Conservation (phyloP, 345 rosid species). For the Turnera subulata region DNA sequence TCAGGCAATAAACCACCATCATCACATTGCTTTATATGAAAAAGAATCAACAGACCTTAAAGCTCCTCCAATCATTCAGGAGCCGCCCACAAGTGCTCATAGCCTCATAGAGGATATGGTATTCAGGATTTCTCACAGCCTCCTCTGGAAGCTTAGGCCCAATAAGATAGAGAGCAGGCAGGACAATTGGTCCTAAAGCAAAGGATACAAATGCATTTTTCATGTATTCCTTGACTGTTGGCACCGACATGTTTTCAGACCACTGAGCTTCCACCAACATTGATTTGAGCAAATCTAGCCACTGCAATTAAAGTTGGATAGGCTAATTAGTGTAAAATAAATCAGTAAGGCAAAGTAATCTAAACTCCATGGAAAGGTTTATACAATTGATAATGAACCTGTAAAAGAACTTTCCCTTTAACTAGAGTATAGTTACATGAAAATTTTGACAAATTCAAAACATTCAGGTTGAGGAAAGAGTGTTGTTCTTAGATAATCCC, state of each 20-base stretch:
- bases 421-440: too few relatives aligned
- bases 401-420: too few relatives aligned
- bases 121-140: slow-evolving; percentile 35
- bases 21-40: not conserved
- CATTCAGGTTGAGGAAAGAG: too few relatives aligned
- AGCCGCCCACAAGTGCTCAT: slow-evolving; percentile 87
- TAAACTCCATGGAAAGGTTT: too few relatives aligned
- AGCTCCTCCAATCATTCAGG: slow-evolving; percentile 67
- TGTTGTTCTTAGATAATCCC: too few relatives aligned
- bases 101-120: slow-evolving; percentile 38
- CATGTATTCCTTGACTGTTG: slow-evolving; percentile 68
- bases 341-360: not conserved
- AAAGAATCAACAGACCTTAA: slow-evolving; percentile 40
- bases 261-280: slow-evolving; percentile 64
- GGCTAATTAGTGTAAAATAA: not conserved
- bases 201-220: slow-evolving; percentile 56
- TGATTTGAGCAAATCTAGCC: slow-evolving; percentile 74
- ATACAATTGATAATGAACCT: too few relatives aligned
- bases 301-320: slow-evolving; percentile 48
- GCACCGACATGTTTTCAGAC: slow-evolving; percentile 45
- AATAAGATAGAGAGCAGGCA: slow-evolving; percentile 62
- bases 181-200: slow-evolving; percentile 84
- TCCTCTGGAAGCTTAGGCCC: slow-evolving; percentile 63
- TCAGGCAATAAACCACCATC: not conserved
- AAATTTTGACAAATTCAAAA: too few relatives aligned